Conservation (phyloP, 352 stramenopile genomes). For the Phytopythium cucurbitacearum region DNA sequence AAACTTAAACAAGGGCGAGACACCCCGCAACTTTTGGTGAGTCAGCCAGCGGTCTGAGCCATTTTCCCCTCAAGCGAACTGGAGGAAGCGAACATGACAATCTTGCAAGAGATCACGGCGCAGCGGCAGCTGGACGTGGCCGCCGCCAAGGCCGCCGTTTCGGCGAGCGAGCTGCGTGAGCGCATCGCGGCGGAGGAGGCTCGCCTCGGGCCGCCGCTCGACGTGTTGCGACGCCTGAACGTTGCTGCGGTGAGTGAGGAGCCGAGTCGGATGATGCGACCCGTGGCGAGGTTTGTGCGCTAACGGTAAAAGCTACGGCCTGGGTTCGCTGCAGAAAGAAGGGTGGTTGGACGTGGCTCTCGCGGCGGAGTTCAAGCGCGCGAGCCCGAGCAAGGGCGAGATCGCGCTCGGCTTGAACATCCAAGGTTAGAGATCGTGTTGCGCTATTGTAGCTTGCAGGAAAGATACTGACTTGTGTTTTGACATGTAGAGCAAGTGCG, state of each 20-base stretch:
- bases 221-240: slow-evolving; percentile 82
- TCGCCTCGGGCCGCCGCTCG: slow-evolving; percentile 76
- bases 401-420: slow-evolving; percentile 85
- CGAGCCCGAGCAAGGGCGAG: slow-evolving; percentile 96
- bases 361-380: slow-evolving; percentile 98
- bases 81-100: slow-evolving; percentile 39
- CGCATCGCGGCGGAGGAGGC: slow-evolving; percentile 82
- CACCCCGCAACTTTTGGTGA: too few species aligned
- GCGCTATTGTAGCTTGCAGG: not conserved
- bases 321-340: slow-evolving; percentile 26
- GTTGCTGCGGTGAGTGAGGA: slow-evolving; percentile 54
- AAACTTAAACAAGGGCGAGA: slow-evolving; percentile 2
- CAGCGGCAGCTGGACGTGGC: slow-evolving; percentile 69
- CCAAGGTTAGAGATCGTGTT: slow-evolving; percentile 35
- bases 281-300: not conserved
- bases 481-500: slow-evolving; percentile 82
- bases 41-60: too few species aligned
- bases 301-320: not conserved
- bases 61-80: not conserved
- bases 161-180: slow-evolving; percentile 45
- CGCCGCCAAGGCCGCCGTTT: slow-evolving; percentile 38
- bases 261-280: not conserved
- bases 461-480: slow-evolving; percentile 2
- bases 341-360: slow-evolving; percentile 86
- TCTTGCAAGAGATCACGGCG: slow-evolving; percentile 74